phyloP scores from a whole-genome alignment of 352 stramenopile species.

The Phytophthora ramorum region DNA sequence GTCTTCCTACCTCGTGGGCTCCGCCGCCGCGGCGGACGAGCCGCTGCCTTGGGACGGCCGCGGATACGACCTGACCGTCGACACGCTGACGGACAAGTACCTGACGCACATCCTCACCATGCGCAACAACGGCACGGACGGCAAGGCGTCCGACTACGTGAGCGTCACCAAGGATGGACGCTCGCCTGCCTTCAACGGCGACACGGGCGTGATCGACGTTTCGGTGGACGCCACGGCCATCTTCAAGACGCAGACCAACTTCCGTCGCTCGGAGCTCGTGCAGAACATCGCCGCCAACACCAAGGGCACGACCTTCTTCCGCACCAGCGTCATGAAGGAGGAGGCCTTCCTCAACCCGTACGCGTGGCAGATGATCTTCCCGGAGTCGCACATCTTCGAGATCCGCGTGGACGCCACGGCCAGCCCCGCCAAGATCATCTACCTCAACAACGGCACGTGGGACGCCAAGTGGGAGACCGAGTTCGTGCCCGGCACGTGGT shows the following conservation, averaged over 20 bases:
- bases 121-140: slow-evolving; percentile 47
- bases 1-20: slow-evolving; percentile 25
- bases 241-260: slow-evolving; percentile 56
- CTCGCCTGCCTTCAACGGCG: slow-evolving; percentile 52
- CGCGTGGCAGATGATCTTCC: slow-evolving; percentile 68
- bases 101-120: slow-evolving; percentile 67
- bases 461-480: slow-evolving; percentile 60
- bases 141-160: slow-evolving; percentile 56
- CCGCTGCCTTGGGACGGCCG: slow-evolving; percentile 62
- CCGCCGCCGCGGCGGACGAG: slow-evolving; percentile 29
- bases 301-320: slow-evolving; percentile 60
- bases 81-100: slow-evolving; percentile 65
- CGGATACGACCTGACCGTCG: slow-evolving; percentile 57
- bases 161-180: slow-evolving; percentile 49
- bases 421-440: slow-evolving; percentile 57
- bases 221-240: slow-evolving; percentile 55
- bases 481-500: slow-evolving; percentile 60
- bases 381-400: slow-evolving; percentile 62
- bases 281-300: slow-evolving; percentile 51
- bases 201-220: slow-evolving; percentile 61
- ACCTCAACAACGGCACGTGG: slow-evolving; percentile 47
- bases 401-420: slow-evolving; percentile 56
- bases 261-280: slow-evolving; percentile 68
- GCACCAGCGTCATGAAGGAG: slow-evolving; percentile 58
- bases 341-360: slow-evolving; percentile 58